These are phyloP conservation scores for Sonneratia caseolaris DNA, from an alignment of 345 rosid genomes.

Conservation along the genomic window DNA sequence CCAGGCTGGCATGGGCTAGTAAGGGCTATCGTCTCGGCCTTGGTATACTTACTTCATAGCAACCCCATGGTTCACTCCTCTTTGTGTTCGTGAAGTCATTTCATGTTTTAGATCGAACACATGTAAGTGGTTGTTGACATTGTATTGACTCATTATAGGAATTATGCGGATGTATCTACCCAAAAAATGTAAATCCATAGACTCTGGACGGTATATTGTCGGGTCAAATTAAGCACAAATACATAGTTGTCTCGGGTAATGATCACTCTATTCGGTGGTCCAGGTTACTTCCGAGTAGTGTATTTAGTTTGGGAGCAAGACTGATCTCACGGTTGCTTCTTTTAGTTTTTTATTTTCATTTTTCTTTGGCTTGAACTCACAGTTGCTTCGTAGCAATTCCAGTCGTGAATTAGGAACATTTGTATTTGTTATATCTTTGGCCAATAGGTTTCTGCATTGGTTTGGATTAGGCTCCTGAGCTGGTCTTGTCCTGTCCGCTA, in stretches of 20 bases:
- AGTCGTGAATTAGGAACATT: too few species aligned
- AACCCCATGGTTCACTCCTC: not conserved
- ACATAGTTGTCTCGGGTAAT: not conserved
- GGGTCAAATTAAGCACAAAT: not conserved
- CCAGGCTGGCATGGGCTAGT: conserved; percentile 35
- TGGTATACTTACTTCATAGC: not conserved
- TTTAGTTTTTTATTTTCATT: too few species aligned
- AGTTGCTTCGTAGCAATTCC: too few species aligned
- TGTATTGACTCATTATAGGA: not conserved
- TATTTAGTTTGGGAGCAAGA: not conserved
- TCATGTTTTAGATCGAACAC: not conserved
- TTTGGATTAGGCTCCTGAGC: not conserved
- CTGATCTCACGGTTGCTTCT: too few species aligned
- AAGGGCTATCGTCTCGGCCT: conserved; percentile 18
- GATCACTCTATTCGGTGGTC: not conserved
- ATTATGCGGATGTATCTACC: not conserved
- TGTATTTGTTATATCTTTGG: not conserved
- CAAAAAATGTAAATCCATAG: too few species aligned
- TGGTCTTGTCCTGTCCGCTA: not conserved
- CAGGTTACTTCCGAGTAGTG: not conserved
- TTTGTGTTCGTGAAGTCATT: not conserved
- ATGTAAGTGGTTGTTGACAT: not conserved
- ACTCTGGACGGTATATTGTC: too few species aligned
- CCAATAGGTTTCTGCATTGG: not conserved
- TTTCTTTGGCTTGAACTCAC: too few species aligned